Conservation (phyloP, 441 rosid genomes). For the Pelargonium cotyledonis region DNA sequence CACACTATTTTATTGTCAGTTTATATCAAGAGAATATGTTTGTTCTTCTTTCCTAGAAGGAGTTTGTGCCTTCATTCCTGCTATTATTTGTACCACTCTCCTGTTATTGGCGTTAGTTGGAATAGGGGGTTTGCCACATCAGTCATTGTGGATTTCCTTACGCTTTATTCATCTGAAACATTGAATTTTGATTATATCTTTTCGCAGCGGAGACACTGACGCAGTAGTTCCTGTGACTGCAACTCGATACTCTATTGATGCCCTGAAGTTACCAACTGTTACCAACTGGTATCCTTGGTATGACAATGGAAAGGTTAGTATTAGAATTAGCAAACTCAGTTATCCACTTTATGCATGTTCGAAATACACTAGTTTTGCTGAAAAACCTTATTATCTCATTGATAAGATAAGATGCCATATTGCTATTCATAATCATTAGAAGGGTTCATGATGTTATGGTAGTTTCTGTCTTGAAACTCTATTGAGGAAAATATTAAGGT, state of each 20-base stretch:
- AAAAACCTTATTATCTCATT: neutral
- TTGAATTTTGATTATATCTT: conserved; percentile 17
- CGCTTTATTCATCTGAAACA: neutral
- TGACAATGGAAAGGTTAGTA: conserved; percentile 54
- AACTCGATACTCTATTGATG: conserved; percentile 71
- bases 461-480: neutral
- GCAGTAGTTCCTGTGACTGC: conserved; percentile 82
- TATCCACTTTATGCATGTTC: neutral
- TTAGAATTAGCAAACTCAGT: neutral
- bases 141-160: neutral
- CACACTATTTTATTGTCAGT: too few relatives aligned
- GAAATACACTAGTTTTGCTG: neutral
- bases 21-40: too few relatives aligned
- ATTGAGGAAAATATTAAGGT: too few relatives aligned
- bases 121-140: neutral
- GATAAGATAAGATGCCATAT: neutral
- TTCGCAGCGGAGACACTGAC: conserved; percentile 81
- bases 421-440: neutral
- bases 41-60: too few relatives aligned
- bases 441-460: neutral
- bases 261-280: conserved; percentile 60
- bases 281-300: conserved; percentile 88
- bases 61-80: too few relatives aligned
- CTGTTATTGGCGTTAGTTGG: neutral
- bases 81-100: too few relatives aligned